Conservation (phyloP, 2,329 filamentous ascomycete genomes). For the Xylaria hypoxylon region DNA sequence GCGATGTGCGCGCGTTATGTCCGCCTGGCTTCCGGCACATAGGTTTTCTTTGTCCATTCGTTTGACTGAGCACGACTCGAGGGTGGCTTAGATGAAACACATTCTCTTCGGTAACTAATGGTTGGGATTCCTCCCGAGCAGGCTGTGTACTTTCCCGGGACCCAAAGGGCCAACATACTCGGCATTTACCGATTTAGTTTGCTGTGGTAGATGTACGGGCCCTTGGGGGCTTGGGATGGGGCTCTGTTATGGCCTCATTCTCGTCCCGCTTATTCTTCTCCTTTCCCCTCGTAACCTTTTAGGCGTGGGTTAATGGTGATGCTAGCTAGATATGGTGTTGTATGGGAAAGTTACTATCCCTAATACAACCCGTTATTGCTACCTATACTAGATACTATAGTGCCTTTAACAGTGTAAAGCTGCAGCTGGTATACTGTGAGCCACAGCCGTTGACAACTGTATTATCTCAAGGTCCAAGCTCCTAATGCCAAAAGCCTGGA, state of each 20-base stretch:
- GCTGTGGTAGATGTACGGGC: background rate
- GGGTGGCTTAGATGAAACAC: background rate
- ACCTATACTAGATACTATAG: no score
- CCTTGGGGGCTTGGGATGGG: background rate
- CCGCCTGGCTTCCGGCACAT: background rate
- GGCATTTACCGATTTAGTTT: background rate
- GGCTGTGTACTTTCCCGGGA: constrained; percentile 5
- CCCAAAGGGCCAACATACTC: background rate
- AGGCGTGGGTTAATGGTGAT: background rate
- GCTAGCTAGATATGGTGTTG: no score
- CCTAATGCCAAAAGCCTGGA: background rate
- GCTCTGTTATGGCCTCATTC: background rate
- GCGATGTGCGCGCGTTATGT: background rate
- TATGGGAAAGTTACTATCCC: no score
- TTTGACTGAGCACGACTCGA: background rate
- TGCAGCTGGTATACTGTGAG: background rate
- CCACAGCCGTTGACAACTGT: constrained; percentile 4
- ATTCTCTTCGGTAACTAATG: no score
- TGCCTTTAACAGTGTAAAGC: background rate
- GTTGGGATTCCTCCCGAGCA: background rate
- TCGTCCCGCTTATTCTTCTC: background rate
- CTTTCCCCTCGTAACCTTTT: background rate
- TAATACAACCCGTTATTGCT: no score
- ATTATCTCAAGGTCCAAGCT: background rate
- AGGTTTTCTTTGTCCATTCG: background rate